A percentile compares a stretch with the other conserved stretches of the same genome.
These are phyloP conservation scores for Phytophthora melonis DNA, from an alignment of 352 stramenopile genomes.

Conservation along the genomic window DNA sequence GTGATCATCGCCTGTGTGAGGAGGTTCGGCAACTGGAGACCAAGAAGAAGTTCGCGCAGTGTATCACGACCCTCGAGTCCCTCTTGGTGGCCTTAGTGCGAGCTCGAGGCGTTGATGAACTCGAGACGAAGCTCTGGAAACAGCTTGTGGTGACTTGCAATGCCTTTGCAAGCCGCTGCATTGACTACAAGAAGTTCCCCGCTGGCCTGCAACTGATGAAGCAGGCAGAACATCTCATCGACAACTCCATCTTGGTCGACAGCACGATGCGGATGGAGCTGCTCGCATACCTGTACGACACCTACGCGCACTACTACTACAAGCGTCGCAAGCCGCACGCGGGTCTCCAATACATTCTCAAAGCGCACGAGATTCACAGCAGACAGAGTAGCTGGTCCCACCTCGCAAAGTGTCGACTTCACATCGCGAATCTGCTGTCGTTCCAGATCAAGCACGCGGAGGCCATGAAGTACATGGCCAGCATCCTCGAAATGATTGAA, in stretches of 20 bases:
- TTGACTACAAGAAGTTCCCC: conserved; percentile 86
- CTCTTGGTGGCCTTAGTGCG: conserved; percentile 78
- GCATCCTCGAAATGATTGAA: conserved; percentile 92
- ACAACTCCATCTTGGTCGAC: conserved; percentile 76
- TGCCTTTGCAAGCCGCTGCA: conserved; percentile 86
- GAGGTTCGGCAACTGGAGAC: conserved; percentile 86
- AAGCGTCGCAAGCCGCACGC: conserved; percentile 82
- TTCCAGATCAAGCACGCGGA: conserved; percentile 82
- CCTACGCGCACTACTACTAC: conserved; percentile 93
- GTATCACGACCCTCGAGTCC: conserved; percentile 81
- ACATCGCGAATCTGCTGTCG: conserved; percentile 82
- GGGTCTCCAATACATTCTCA: conserved; percentile 85
- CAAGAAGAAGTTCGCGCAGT: conserved; percentile 80
- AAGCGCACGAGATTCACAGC: conserved; percentile 86
- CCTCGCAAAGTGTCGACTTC: conserved; percentile 91
- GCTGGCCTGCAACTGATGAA: conserved; percentile 87
- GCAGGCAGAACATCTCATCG: conserved; percentile 76
- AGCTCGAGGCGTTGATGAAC: conserved; percentile 54
- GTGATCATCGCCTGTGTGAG: conserved; percentile 72
- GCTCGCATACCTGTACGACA: conserved; percentile 86
- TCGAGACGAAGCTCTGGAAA: conserved; percentile 86
- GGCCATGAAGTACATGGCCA: conserved; percentile 78
- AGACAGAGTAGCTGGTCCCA: conserved; percentile 82
- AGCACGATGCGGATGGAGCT: conserved; percentile 67
- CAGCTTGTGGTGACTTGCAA: conserved; percentile 93